Evolutionary conservation across 768 basidiomycete genomes (phyloP).

Genomic region (Macrolepiota dolichaula): DNA sequence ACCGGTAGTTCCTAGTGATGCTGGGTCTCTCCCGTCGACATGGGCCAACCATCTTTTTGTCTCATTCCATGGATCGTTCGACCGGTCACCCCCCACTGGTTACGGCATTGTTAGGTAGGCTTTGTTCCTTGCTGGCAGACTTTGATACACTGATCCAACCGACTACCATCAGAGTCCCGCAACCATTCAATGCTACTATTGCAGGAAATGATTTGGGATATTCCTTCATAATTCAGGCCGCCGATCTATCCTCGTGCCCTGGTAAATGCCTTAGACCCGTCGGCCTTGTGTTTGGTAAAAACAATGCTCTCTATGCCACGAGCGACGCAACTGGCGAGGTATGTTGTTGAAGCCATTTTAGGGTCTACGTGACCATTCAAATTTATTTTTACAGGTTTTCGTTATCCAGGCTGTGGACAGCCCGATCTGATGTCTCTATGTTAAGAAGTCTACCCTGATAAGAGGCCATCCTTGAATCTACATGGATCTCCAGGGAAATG

Average conservation of each 20-base stretch:
- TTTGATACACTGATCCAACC: background rate
- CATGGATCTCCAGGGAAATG: background rate
- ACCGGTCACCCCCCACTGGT: constrained; percentile 39
- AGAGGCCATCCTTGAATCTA: background rate
- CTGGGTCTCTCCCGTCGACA: constrained; percentile 22
- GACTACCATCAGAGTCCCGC: constrained; percentile 20
- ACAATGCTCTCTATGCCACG: constrained; percentile 35
- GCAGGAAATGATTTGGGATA: constrained; percentile 15
- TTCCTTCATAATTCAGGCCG: constrained; percentile 35
- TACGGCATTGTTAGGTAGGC: constrained; percentile 41
- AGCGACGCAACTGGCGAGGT: constrained; percentile 43
- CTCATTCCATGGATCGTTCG: constrained; percentile 43
- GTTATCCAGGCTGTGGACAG: background rate
- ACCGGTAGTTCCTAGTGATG: background rate
- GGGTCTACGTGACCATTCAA: background rate
- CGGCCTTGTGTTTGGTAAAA: constrained; percentile 35
- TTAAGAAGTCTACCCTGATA: background rate
- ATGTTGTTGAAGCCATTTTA: background rate
- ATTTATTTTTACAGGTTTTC: background rate
- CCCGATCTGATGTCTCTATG: background rate
- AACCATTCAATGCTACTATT: constrained; percentile 17
- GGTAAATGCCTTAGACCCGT: constrained; percentile 43
- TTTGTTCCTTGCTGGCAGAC: background rate
- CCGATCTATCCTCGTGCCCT: constrained; percentile 34
- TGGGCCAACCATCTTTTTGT: constrained; percentile 35